These are phyloP conservation scores for Phaeosphaeriaceae sp. DNA, from an alignment of 2,329 filamentous ascomycete genomes.

Conservation along the genomic window DNA sequence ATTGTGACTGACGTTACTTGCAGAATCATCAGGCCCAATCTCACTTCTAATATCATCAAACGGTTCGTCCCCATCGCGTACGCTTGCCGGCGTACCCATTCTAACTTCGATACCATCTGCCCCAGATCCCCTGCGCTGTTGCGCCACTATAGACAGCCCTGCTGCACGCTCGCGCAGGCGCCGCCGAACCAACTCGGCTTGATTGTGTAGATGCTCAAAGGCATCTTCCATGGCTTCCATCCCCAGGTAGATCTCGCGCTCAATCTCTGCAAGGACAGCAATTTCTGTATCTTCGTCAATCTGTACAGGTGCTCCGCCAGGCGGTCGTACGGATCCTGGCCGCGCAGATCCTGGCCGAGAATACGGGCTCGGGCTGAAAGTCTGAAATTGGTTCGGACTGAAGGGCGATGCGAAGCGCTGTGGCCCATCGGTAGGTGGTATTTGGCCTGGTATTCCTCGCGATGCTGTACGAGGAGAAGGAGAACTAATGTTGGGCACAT, in stretches of 20 bases:
- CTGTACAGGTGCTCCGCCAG: slow-evolving; percentile 71
- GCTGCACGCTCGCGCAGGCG: slow-evolving; percentile 82
- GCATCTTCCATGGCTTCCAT: slow-evolving; percentile 96
- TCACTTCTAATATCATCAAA: slow-evolving; percentile 53
- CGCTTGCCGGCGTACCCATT: slow-evolving; percentile 57
- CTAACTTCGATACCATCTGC: slow-evolving; percentile 51
- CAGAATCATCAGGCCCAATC: slow-evolving; percentile 78
- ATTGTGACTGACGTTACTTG: slow-evolving; percentile 79
- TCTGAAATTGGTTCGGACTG: slow-evolving; percentile 58
- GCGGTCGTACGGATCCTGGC: slow-evolving; percentile 44
- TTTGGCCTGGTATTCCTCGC: slow-evolving; percentile 42
- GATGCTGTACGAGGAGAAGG: not conserved
- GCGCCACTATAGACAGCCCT: slow-evolving; percentile 71
- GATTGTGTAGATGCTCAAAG: slow-evolving; percentile 87
- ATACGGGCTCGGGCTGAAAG: slow-evolving; percentile 35
- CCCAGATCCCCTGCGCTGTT: slow-evolving; percentile 60
- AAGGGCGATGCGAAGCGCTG: slow-evolving; percentile 53
- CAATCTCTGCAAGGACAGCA: slow-evolving; percentile 85
- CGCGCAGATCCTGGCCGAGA: slow-evolving; percentile 31
- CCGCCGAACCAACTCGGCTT: slow-evolving; percentile 80
- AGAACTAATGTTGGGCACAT: slow-evolving; percentile 42
- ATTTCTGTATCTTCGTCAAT: slow-evolving; percentile 95
- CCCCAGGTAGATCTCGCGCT: slow-evolving; percentile 88
- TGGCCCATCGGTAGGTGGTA: slow-evolving; percentile 48
- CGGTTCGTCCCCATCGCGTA: slow-evolving; percentile 40